Conservation (phyloP, 2,329 filamentous ascomycete genomes). For the Gaeumannomyces sp. region DNA sequence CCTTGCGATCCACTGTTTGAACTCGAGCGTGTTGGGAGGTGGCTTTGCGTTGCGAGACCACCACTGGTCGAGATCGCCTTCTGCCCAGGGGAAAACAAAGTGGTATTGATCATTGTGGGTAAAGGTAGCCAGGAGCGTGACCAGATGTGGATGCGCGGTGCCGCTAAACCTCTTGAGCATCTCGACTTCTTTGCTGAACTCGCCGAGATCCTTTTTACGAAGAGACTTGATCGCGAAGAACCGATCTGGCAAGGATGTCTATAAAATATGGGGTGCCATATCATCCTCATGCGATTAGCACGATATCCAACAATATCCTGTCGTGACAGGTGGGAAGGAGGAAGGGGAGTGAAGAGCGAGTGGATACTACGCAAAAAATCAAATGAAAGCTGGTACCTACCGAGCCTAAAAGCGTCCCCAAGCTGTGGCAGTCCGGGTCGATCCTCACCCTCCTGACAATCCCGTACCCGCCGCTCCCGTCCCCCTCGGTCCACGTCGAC, state of each 20-base stretch:
- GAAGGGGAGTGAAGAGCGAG: background rate
- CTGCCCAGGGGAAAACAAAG: slow-evolving; percentile 17
- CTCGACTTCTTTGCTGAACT: slow-evolving; percentile 15
- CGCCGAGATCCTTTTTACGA: background rate
- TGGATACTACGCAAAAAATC: background rate
- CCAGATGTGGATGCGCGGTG: slow-evolving; percentile 14
- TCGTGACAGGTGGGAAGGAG: background rate
- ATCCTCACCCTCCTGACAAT: slow-evolving; percentile 4
- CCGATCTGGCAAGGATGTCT: background rate
- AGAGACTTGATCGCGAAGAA: slow-evolving; percentile 5
- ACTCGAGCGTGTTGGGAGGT: background rate
- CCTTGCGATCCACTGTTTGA: slow-evolving; percentile 13
- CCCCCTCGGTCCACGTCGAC: background rate
- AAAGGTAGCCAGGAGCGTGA: slow-evolving; percentile 17
- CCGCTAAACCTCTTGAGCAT: slow-evolving; percentile 16
- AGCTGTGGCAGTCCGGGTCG: background rate
- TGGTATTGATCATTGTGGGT: slow-evolving; percentile 10
- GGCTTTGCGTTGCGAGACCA: slow-evolving; percentile 10
- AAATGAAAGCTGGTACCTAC: background rate
- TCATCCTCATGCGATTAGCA: background rate
- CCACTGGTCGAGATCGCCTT: slow-evolving; percentile 13
- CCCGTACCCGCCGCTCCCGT: background rate
- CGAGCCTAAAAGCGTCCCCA: background rate
- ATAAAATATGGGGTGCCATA: background rate
- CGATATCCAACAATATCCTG: background rate